Conservation (phyloP, 108 stramenopile genomes). For the Epithemia pelagica region DNA sequence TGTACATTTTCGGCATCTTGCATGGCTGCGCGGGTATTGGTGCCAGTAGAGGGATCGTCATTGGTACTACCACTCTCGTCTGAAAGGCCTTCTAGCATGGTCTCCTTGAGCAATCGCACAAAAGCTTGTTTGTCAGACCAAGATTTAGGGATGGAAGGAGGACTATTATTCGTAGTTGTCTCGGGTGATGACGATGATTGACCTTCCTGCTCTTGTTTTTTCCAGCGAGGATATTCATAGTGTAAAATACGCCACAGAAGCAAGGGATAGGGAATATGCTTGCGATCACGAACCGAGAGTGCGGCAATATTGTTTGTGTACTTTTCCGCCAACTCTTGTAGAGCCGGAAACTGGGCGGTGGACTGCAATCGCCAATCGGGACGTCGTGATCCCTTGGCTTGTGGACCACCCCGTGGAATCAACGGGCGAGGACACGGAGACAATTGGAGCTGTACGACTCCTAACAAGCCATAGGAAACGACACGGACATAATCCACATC, state of each 20-base stretch:
- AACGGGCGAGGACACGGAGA: constrained; percentile 56
- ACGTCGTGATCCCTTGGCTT: not conserved
- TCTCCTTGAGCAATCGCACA: constrained; percentile 33
- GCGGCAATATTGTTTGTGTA: constrained; percentile 32
- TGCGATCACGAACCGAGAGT: constrained; percentile 53
- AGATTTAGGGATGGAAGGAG: constrained; percentile 32
- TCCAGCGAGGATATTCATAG: not conserved
- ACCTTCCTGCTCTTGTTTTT: not conserved
- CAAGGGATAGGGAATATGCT: constrained; percentile 83
- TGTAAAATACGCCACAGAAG: constrained; percentile 46
- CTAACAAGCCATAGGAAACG: constrained; percentile 85
- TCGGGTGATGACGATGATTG: no score
- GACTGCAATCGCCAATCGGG: constrained; percentile 84
- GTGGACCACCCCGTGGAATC: not conserved
- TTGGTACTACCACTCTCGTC: no score
- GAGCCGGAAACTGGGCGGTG: constrained; percentile 34
- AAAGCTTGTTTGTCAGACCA: constrained; percentile 83
- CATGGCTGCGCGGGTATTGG: no score
- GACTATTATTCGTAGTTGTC: not conserved
- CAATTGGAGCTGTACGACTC: constrained; percentile 73
- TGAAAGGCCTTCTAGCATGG: no score
- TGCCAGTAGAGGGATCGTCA: no score
- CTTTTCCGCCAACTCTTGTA: constrained; percentile 26
- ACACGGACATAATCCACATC: constrained; percentile 50
- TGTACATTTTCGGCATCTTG: constrained; percentile 71